phyloP scores from a whole-genome alignment of 2,329 filamentous ascomycete genomes.

The Calonectria pauciramosa region DNA sequence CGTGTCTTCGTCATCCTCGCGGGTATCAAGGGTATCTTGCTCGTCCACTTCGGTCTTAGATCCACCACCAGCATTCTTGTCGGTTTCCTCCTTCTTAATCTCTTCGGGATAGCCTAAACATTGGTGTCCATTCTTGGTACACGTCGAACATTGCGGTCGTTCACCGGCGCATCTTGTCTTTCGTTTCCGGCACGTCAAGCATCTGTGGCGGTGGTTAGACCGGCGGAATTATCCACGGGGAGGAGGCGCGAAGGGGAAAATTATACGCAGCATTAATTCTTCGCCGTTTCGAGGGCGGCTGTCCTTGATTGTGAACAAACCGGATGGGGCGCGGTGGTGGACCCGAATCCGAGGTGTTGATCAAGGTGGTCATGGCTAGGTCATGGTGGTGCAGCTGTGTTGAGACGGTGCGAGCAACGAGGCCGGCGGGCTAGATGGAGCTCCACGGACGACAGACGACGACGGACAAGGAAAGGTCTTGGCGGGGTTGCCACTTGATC shows the following conservation, averaged over 20 bases:
- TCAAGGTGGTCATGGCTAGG: slow-evolving; percentile 61
- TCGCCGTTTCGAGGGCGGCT: slow-evolving; percentile 83
- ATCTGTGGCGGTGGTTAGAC: slow-evolving; percentile 36
- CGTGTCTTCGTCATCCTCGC: slow-evolving; percentile 54
- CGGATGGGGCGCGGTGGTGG: slow-evolving; percentile 74
- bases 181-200: slow-evolving; percentile 75
- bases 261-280: slow-evolving; percentile 82
- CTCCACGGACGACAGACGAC: slow-evolving; percentile 33
- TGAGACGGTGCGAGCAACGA: slow-evolving; percentile 15
- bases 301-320: slow-evolving; percentile 86
- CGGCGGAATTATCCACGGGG: neutral
- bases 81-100: slow-evolving; percentile 58
- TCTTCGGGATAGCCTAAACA: slow-evolving; percentile 77
- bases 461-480: slow-evolving; percentile 16
- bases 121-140: slow-evolving; percentile 77
- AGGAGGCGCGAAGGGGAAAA: slow-evolving; percentile 50
- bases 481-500: slow-evolving; percentile 34
- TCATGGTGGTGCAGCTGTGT: slow-evolving; percentile 51
- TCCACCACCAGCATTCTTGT: slow-evolving; percentile 35
- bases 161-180: slow-evolving; percentile 84
- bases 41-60: slow-evolving; percentile 36
- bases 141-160: slow-evolving; percentile 79
- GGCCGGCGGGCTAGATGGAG: slow-evolving; percentile 23
- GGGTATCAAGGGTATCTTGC: slow-evolving; percentile 46
- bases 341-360: slow-evolving; percentile 56